These are phyloP conservation scores for Leccinum variabile DNA, from an alignment of 1,284 basidiomycete species.

Conservation along the genomic window DNA sequence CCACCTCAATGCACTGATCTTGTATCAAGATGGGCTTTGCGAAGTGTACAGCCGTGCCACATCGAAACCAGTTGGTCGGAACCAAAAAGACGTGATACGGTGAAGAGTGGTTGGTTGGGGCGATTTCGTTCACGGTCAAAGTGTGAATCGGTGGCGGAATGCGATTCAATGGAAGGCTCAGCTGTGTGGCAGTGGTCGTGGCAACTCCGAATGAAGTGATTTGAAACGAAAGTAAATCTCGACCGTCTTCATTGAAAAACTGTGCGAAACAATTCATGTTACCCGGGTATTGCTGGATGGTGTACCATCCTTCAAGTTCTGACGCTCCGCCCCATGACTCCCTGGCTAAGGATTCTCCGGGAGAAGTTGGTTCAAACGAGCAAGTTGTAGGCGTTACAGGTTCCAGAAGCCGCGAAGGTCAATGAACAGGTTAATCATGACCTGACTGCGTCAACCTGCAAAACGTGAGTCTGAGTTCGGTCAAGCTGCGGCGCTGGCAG, in stretches of 20 bases:
- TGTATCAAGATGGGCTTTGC: slow-evolving; percentile 26
- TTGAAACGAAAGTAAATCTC: background rate
- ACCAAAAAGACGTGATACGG: background rate
- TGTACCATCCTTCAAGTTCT: background rate
- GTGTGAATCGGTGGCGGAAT: background rate
- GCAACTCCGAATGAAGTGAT: background rate
- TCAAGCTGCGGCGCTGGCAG: background rate
- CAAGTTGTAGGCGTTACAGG: background rate
- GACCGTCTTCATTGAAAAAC: background rate
- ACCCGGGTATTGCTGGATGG: background rate
- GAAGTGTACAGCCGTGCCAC: slow-evolving; percentile 1
- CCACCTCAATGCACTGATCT: slow-evolving; percentile 5
- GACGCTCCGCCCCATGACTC: background rate
- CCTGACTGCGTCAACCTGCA: background rate
- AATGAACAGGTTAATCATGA: background rate
- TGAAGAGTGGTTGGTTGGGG: background rate
- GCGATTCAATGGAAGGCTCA: background rate
- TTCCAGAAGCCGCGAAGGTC: background rate
- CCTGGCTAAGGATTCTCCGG: background rate
- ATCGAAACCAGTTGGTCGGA: background rate
- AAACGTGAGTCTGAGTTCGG: slow-evolving; percentile 11
- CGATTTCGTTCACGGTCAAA: background rate
- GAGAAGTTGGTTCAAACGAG: background rate
- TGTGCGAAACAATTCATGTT: background rate
- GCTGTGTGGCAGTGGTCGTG: background rate